phyloP scores from a whole-genome alignment of 441 rosid genomes.

The Aquilaria agallochum region DNA sequence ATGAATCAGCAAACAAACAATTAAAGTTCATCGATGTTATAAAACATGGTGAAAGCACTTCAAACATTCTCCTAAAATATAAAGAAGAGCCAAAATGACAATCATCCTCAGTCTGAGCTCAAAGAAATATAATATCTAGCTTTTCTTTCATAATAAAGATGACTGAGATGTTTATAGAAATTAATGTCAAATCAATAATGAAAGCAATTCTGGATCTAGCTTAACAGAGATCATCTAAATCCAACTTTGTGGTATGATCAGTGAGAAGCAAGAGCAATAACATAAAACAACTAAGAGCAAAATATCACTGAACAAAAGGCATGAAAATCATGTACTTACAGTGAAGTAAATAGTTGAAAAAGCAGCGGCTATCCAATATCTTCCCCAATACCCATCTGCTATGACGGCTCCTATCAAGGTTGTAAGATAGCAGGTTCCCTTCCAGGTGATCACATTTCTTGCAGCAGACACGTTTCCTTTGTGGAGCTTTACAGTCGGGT shows the following conservation, averaged over 20 bases:
- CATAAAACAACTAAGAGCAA: neutral
- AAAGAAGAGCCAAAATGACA: too few species aligned
- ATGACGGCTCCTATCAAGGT: slow-evolving; percentile 28
- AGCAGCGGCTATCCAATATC: slow-evolving; percentile 31
- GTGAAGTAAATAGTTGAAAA: slow-evolving; percentile 26
- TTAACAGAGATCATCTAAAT: slow-evolving; percentile 1
- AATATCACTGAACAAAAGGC: neutral
- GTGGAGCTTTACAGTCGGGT: neutral
- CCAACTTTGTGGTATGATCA: neutral
- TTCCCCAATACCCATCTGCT: slow-evolving; percentile 30
- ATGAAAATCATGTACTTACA: slow-evolving; percentile 9
- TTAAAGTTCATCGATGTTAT: too few species aligned
- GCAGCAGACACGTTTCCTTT: slow-evolving; percentile 4
- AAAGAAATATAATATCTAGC: too few species aligned
- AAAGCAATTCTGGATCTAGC: too few species aligned
- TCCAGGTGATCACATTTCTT: slow-evolving; percentile 9
- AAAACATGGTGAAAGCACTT: too few species aligned
- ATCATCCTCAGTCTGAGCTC: too few species aligned
- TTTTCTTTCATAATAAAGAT: too few species aligned
- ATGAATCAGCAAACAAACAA: too few species aligned
- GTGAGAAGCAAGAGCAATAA: neutral
- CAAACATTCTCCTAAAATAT: too few species aligned
- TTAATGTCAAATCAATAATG: too few species aligned
- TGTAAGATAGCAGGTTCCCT: slow-evolving; percentile 23
- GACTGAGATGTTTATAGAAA: too few species aligned